These are phyloP conservation scores for Friedmanniomyces simplex DNA, from an alignment of 495 filamentous ascomycete genomes.

Conservation along the genomic window DNA sequence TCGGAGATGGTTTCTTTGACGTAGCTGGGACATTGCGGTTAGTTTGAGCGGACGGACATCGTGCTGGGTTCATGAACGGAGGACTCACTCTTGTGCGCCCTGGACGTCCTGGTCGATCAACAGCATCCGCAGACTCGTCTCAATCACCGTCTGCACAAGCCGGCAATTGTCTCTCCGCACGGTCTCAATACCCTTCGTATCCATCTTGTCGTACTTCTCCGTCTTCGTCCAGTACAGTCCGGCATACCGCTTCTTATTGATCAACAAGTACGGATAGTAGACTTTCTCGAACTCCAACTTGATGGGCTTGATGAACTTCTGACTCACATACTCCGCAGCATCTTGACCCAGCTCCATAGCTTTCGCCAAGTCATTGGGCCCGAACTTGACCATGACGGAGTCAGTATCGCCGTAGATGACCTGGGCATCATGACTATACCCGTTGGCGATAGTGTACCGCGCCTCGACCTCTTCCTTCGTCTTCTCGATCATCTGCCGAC, in stretches of 20 bases:
- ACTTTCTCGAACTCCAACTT: constrained; percentile 99
- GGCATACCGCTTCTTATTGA: constrained; percentile 99
- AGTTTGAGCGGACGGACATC: not conserved
- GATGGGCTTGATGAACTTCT: constrained; percentile 89
- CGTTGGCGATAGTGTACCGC: constrained; percentile 82
- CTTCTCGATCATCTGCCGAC: constrained; percentile 96
- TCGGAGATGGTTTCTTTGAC: constrained; percentile 95
- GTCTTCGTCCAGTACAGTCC: constrained; percentile 94
- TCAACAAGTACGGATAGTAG: constrained; percentile 94
- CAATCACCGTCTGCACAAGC: constrained; percentile 91
- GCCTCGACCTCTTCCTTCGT: constrained; percentile 88
- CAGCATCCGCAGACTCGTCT: constrained; percentile 91
- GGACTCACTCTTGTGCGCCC: constrained; percentile 82
- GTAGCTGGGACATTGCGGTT: constrained; percentile 48
- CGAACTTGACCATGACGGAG: constrained; percentile 99
- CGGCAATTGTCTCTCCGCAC: constrained; percentile 94
- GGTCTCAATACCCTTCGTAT: constrained; percentile 98
- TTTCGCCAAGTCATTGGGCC: constrained; percentile 67
- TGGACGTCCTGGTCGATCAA: constrained; percentile 84
- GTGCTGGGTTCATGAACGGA: not conserved
- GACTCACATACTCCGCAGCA: constrained; percentile 74
- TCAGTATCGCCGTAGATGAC: constrained; percentile 99
- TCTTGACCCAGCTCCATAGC: constrained; percentile 93
- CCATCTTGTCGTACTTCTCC: constrained; percentile 98
- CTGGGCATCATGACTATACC: constrained; percentile 83